Percentiles rank a stretch among this genome's conserved stretches.
These are phyloP conservation scores for Rubia balearica DNA, from an alignment of 305 asterid species.

Conservation along the genomic window DNA sequence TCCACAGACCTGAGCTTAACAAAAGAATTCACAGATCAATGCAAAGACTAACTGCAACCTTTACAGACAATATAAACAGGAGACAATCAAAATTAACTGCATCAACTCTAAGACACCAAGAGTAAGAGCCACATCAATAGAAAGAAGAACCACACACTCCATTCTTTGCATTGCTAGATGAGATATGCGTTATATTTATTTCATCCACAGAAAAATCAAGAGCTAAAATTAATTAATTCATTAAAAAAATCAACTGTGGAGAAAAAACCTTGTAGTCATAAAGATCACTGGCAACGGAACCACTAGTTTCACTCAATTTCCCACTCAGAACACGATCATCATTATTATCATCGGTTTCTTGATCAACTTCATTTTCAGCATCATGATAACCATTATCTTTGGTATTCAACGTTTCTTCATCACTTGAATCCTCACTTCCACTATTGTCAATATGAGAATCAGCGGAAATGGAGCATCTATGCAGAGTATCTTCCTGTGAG, in stretches of 20 bases:
- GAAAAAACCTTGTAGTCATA: conserved; percentile 78
- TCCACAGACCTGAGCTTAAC: conserved; percentile 49
- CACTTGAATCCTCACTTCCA: conserved; percentile 79
- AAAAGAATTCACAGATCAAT: conserved; percentile 23
- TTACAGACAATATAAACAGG: neutral
- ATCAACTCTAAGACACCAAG: neutral
- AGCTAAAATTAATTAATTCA: neutral
- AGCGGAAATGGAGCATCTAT: conserved; percentile 80
- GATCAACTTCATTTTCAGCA: conserved; percentile 86
- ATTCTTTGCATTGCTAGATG: neutral
- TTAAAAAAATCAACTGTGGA: conserved; percentile 14
- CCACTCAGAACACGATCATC: conserved; percentile 89
- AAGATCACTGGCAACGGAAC: conserved; percentile 89
- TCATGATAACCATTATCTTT: conserved; percentile 82
- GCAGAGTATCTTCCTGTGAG: conserved; percentile 70
- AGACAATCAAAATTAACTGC: neutral
- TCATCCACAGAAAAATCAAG: neutral
- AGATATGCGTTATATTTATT: neutral
- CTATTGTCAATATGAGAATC: conserved; percentile 77
- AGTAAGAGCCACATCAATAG: neutral
- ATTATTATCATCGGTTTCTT: conserved; percentile 73
- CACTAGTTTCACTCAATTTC: conserved; percentile 89
- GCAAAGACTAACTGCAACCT: conserved; percentile 15
- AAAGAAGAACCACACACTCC: neutral
- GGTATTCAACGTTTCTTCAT: conserved; percentile 55